phyloP scores from a whole-genome alignment of 805 yeast species.

The Pichia heedii region DNA sequence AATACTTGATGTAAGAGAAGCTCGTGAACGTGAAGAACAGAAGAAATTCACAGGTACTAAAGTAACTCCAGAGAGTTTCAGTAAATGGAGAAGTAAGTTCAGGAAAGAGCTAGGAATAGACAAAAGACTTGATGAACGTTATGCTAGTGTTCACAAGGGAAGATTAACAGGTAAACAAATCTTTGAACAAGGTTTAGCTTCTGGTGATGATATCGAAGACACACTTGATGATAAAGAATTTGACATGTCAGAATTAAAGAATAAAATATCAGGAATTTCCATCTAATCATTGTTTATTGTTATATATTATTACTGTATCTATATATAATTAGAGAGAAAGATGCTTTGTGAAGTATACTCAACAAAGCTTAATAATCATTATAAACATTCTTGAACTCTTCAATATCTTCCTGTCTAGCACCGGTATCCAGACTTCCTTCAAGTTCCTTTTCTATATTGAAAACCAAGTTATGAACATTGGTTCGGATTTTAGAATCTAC shows the following conservation, averaged over 20 bases:
- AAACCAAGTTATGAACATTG: neutral
- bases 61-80: slow-evolving; percentile 71
- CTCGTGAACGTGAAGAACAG: slow-evolving; percentile 74
- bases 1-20: slow-evolving; percentile 50
- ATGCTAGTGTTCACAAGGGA: slow-evolving; percentile 55
- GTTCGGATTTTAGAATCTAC: neutral
- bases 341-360: no score
- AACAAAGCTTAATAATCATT: slow-evolving; percentile 7
- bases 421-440: neutral
- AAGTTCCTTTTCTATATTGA: neutral
- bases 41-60: slow-evolving; percentile 86
- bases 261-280: slow-evolving; percentile 10
- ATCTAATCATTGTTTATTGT: slow-evolving; percentile 5
- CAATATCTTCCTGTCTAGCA: neutral
- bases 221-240: slow-evolving; percentile 22
- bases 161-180: slow-evolving; percentile 82
- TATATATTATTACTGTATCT: neutral
- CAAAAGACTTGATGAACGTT: slow-evolving; percentile 43
- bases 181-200: slow-evolving; percentile 82
- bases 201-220: slow-evolving; percentile 47
- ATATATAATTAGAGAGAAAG: no score
- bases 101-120: slow-evolving; percentile 67
- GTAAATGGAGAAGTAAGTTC: slow-evolving; percentile 63
- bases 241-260: slow-evolving; percentile 11
- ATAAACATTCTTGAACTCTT: slow-evolving; percentile 2